Percentiles rank a stretch among this genome's conserved stretches.
Conservation (phyloP, 768 basidiomycete genomes). For the Tylopilus plumbeoviolaceoides region DNA sequence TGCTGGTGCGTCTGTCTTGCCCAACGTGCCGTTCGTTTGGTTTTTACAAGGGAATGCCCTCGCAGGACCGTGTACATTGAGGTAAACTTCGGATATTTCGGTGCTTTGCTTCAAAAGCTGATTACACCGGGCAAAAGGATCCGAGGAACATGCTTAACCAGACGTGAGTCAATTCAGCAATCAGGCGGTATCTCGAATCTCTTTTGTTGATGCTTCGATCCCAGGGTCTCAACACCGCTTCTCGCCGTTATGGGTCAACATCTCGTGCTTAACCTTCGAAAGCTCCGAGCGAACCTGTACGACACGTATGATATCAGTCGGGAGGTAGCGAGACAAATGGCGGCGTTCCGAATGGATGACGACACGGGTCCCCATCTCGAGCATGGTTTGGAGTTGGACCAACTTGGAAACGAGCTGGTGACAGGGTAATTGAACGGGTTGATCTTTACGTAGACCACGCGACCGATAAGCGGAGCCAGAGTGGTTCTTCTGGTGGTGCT, state of each 20-base stretch:
- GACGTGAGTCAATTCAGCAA: no score
- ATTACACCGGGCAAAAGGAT: no score
- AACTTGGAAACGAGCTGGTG: neutral
- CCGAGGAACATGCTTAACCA: no score
- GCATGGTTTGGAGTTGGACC: neutral
- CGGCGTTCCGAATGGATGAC: neutral
- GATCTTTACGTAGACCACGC: neutral
- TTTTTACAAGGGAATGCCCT: no score
- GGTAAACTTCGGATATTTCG: no score
- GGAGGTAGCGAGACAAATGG: slow-evolving; percentile 10
- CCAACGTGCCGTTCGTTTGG: no score
- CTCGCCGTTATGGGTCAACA: slow-evolving; percentile 19
- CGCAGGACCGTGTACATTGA: no score
- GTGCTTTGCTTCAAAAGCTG: no score
- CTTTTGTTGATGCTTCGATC: neutral
- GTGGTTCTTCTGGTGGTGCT: no score
- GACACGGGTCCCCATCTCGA: neutral
- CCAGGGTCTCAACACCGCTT: slow-evolving; percentile 9
- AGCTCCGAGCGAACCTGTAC: neutral
- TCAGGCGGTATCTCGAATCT: no score
- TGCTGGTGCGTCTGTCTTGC: no score
- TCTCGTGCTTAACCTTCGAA: slow-evolving; percentile 21
- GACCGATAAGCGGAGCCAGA: neutral
- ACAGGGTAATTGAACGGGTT: neutral
- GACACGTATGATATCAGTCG: slow-evolving; percentile 6